These are phyloP conservation scores for Epichloe amarillans DNA, from an alignment of 2,329 filamentous ascomycete genomes.

Conservation along the genomic window DNA sequence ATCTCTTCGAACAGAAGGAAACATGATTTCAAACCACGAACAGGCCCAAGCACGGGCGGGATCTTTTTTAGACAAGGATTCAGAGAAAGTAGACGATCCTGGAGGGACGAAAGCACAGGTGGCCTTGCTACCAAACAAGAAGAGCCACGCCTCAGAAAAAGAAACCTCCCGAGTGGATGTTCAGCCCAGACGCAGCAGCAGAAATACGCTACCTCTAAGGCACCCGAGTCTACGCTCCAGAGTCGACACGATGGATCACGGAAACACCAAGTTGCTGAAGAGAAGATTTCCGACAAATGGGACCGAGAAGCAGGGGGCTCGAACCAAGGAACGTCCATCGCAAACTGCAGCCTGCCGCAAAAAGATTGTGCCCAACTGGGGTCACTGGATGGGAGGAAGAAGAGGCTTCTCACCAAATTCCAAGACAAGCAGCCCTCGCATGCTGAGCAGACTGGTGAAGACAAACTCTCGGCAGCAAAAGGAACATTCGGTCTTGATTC, in stretches of 20 bases:
- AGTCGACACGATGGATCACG: not conserved
- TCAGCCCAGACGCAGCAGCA: not conserved
- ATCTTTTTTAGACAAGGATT: conserved; percentile 4
- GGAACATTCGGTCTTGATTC: not conserved
- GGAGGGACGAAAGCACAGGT: not conserved
- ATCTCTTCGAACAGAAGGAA: too few relatives aligned
- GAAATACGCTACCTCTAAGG: not conserved
- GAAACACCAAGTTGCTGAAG: not conserved
- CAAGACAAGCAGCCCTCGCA: not conserved
- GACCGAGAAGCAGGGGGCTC: not conserved
- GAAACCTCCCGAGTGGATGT: not conserved
- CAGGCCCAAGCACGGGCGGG: not conserved
- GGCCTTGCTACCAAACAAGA: not conserved
- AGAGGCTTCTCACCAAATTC: conserved; percentile 4
- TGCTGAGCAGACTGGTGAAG: not conserved
- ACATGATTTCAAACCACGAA: conserved; percentile 1
- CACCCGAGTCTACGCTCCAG: not conserved
- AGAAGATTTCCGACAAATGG: not conserved
- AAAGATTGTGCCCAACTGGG: conserved; percentile 2
- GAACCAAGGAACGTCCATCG: not conserved
- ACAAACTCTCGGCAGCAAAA: not conserved
- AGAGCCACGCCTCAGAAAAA: not conserved
- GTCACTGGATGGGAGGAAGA: conserved; percentile 7
- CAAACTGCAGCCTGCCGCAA: not conserved
- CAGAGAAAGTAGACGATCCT: not conserved